Base-by-base conservation (phyloP, 2,329 filamentous ascomycete genomes). In the Aaosphaeria arxii region DNA sequence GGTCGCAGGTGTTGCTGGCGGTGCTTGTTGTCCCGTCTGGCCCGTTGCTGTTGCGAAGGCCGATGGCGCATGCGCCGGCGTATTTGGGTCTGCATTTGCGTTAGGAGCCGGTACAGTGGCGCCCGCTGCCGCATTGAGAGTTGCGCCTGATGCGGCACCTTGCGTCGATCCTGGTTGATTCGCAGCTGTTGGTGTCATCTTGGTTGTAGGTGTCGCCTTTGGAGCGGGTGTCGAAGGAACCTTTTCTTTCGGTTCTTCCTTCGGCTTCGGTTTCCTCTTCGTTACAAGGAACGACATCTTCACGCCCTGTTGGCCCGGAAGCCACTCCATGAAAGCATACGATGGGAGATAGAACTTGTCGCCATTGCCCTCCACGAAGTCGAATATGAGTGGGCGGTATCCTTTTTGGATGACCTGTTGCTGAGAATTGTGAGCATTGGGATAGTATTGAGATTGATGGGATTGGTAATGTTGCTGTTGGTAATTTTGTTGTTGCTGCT, bases 271-370 rank as follows among this genome's bases (percentile, higher is more conserved):
- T 71, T 48, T 87, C 65, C 86, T 86, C 43, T 87, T 84, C 5
- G 89, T 86, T 50, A 91, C 83, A 7, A 94, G 74, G 62, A 92
- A 94, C 1, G 87, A 91, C 3, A 85, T 85, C 40, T 90, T 79
- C 2, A 88, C 79, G 48, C 84, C 78, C 44, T 82, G 80, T 2
- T 81, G 80, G 4, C 69, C 67, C n/a, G 77, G 76, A 1, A 85
- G 73, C 61, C 83, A 85, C 63, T 94, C 88, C 43, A 92, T 67
- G 32, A 92, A 86, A 67, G 85, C 88, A 63, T 88, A 86, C 56
- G 85, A 88, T 2, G 89, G 89, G 54, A 94, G 91, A 42, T 89
- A 72, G 63, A 88, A 91, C 29, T 88, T 81, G 65, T 92, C 88
- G 41, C 87, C 87, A 39, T 67, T 68, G n/a, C 67, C 67, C 44